Conservation (phyloP, 129 eudicot genomes). For the Flaveria sonorensis region DNA sequence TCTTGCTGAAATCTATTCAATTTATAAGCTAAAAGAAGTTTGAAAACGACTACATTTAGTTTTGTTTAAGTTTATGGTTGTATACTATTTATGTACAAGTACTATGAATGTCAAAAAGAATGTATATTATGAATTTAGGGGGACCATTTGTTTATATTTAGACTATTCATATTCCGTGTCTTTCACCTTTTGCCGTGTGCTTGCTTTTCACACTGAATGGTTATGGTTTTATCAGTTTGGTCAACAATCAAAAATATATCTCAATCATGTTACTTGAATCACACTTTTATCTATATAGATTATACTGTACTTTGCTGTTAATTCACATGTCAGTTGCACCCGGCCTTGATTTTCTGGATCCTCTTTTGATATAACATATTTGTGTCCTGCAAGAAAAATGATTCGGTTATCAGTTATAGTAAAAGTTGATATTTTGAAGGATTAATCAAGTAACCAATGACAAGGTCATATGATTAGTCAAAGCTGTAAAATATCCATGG, state of each 20-base stretch:
- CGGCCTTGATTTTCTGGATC: not conserved
- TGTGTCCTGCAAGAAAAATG: not conserved
- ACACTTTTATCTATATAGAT: constrained; percentile 1
- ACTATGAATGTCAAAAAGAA: constrained; percentile 28
- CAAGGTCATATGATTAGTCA: constrained; percentile 8
- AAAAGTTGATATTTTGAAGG: constrained; percentile 12
- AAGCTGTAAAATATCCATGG: not conserved
- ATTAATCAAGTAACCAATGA: constrained; percentile 9
- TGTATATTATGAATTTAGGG: constrained; percentile 7
- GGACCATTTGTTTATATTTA: constrained; percentile 29
- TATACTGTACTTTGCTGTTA: not conserved
- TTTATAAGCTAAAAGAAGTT: constrained; percentile 35
- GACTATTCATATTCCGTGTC: not conserved
- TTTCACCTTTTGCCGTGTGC: constrained; percentile 11
- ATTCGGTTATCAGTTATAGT: not conserved
- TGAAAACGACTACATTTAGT: constrained; percentile 11
- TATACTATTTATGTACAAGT: constrained; percentile 26
- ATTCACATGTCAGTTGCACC: not conserved
- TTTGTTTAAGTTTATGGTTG: constrained; percentile 14
- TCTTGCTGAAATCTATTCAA: constrained; percentile 17
- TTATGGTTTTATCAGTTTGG: constrained; percentile 13
- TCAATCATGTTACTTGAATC: constrained; percentile 13
- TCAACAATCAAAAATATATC: not conserved
- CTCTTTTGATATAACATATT: not conserved
- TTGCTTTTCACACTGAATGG: constrained; percentile 26